phyloP scores from a whole-genome alignment of 257 asterid species.

The Scutellaria galericulata region DNA sequence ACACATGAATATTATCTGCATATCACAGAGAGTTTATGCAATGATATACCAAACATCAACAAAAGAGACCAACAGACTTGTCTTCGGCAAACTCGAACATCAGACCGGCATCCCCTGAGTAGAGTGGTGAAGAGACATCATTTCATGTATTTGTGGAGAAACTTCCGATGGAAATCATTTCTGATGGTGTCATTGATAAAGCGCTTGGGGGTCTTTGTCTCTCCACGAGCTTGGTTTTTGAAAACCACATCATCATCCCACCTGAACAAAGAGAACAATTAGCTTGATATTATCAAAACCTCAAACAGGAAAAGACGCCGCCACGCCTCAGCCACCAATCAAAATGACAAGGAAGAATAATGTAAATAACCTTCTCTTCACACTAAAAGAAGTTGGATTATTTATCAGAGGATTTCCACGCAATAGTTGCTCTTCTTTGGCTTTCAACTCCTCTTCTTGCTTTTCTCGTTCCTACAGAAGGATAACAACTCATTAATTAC shows the following conservation, averaged over 20 bases:
- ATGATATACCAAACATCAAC: slow-evolving; percentile 13
- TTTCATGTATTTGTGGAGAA: slow-evolving; percentile 81
- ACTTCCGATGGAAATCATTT: slow-evolving; percentile 79
- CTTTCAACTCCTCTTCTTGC: slow-evolving; percentile 86
- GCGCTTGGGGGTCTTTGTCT: slow-evolving; percentile 69
- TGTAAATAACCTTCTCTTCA: slow-evolving; percentile 71
- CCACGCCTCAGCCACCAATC: background rate
- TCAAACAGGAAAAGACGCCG: background rate
- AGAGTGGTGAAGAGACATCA: slow-evolving; percentile 22
- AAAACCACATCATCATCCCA: slow-evolving; percentile 99
- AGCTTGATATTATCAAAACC: background rate
- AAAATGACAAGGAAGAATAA: background rate
- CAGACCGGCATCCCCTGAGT: background rate
- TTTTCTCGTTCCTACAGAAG: slow-evolving; percentile 60
- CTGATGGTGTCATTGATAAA: slow-evolving; percentile 94
- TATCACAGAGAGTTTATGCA: background rate
- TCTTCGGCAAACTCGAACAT: slow-evolving; percentile 2
- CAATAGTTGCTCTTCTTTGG: slow-evolving; percentile 81
- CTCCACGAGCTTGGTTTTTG: slow-evolving; percentile 97
- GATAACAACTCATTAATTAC: slow-evolving; percentile 26
- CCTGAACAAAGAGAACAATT: slow-evolving; percentile 41
- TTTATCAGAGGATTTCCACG: slow-evolving; percentile 85
- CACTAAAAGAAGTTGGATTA: slow-evolving; percentile 70
- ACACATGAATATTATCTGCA: too few species aligned
- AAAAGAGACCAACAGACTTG: slow-evolving; percentile 18